phyloP scores from a whole-genome alignment of 257 asterid genomes.

The Lantana camara region DNA sequence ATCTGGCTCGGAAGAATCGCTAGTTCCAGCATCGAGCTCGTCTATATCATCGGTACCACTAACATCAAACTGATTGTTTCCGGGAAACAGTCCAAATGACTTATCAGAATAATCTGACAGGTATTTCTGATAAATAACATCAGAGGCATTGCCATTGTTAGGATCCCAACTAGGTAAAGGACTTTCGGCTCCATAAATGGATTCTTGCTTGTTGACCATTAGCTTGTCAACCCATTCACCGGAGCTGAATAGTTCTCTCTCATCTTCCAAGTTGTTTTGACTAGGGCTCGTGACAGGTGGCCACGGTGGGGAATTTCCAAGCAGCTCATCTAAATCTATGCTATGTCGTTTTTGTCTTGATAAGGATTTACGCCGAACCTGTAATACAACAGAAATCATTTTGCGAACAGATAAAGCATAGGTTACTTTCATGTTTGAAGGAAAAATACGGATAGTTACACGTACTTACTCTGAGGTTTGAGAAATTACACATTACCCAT shows the following conservation, averaged over 20 bases:
- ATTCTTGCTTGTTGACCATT: conserved; percentile 83
- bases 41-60: conserved; percentile 63
- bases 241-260: conserved; percentile 47
- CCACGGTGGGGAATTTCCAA: conserved; percentile 74
- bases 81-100: conserved; percentile 40
- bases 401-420: background rate
- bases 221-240: conserved; percentile 95
- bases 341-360: conserved; percentile 62
- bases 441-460: background rate
- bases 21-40: conserved; percentile 79
- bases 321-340: conserved; percentile 68
- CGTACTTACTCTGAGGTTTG: too few species aligned
- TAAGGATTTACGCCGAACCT: conserved; percentile 51
- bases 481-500: too few species aligned
- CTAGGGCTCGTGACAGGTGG: conserved; percentile 51
- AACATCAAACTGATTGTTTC: conserved; percentile 52
- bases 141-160: conserved; percentile 44
- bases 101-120: conserved; percentile 56
- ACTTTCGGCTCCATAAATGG: conserved; percentile 29
- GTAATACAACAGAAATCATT: background rate
- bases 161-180: conserved; percentile 53
- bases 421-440: background rate
- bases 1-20: conserved; percentile 90
- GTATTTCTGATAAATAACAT: conserved; percentile 55
- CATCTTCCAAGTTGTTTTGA: conserved; percentile 48